Percentiles rank a stretch among this genome's conserved stretches.
phyloP scores from a whole-genome alignment of 768 basidiomycete genomes.

The Rhizopogon vinicolor region DNA sequence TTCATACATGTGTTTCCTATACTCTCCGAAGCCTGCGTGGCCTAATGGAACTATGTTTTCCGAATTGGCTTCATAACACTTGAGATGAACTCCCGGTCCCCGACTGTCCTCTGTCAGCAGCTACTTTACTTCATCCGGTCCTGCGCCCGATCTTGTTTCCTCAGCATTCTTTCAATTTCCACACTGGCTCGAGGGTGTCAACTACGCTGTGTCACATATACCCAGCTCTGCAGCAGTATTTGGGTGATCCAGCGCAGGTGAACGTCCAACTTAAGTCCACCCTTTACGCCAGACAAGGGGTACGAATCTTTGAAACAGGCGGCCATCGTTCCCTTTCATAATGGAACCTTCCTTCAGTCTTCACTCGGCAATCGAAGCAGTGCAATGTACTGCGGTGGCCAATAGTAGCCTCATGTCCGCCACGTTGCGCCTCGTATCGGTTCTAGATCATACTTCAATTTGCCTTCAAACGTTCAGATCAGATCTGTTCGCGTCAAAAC shows the following conservation, averaged over 20 bases:
- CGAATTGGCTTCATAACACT: slow-evolving; percentile 12
- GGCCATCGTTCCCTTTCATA: background rate
- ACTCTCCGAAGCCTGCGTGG: slow-evolving; percentile 11
- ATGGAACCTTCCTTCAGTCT: background rate
- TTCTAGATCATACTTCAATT: background rate
- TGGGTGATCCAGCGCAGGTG: slow-evolving; percentile 9
- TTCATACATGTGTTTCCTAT: slow-evolving; percentile 17
- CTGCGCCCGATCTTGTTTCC: slow-evolving; percentile 7
- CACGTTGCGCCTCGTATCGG: background rate
- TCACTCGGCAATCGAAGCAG: background rate
- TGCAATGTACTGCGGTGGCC: no score
- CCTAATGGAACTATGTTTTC: slow-evolving; percentile 13
- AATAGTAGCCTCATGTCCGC: background rate
- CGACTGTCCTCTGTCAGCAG: slow-evolving; percentile 7
- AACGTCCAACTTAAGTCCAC: slow-evolving; percentile 4
- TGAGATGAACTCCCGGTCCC: slow-evolving; percentile 15
- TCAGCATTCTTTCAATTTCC: slow-evolving; percentile 10
- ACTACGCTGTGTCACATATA: slow-evolving; percentile 2
- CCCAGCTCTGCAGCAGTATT: slow-evolving; percentile 9
- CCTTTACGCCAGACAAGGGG: background rate
- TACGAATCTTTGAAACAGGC: background rate
- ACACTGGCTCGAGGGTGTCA: slow-evolving; percentile 2
- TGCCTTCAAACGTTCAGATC: background rate
- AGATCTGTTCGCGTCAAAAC: background rate
- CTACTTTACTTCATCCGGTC: slow-evolving; percentile 7